Percentiles rank a stretch among this genome's conserved stretches.
Conservation (phyloP, 2,329 filamentous ascomycete genomes). For the Colletotrichum graminicola region DNA sequence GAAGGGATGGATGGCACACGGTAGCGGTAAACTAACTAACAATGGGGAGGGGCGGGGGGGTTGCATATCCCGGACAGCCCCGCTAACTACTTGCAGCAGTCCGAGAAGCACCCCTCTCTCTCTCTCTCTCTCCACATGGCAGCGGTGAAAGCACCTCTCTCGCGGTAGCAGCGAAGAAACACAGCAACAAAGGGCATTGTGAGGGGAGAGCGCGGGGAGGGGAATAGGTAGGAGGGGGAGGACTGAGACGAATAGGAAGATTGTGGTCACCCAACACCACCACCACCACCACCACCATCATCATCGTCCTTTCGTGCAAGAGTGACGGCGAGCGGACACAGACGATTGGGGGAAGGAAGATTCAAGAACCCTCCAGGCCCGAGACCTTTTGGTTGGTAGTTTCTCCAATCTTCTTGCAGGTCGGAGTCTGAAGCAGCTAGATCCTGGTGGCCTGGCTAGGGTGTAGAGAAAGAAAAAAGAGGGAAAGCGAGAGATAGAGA, state of each 20-base stretch:
- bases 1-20: not conserved
- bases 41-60: conserved; percentile 2
- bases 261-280: conserved; percentile 10
- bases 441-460: conserved; percentile 9
- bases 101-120: conserved; percentile 12
- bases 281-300: no score
- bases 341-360: not conserved
- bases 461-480: no score
- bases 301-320: not conserved
- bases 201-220: not conserved
- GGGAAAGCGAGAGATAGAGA: not conserved
- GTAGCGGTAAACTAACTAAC: not conserved
- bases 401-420: not conserved
- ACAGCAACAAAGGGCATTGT: not conserved
- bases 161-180: not conserved
- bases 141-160: not conserved
- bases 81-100: conserved; percentile 39
- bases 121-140: not conserved
- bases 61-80: conserved; percentile 12
- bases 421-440: not conserved
- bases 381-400: no score
- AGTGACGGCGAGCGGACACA: not conserved
- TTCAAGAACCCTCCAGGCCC: conserved; percentile 1
- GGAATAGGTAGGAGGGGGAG: not conserved
- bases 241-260: not conserved